Evolutionary conservation across 1,284 basidiomycete genomes (phyloP), one percentile per base, ranked within the genome.

Genomic region (Coniferiporia weirii): DNA sequence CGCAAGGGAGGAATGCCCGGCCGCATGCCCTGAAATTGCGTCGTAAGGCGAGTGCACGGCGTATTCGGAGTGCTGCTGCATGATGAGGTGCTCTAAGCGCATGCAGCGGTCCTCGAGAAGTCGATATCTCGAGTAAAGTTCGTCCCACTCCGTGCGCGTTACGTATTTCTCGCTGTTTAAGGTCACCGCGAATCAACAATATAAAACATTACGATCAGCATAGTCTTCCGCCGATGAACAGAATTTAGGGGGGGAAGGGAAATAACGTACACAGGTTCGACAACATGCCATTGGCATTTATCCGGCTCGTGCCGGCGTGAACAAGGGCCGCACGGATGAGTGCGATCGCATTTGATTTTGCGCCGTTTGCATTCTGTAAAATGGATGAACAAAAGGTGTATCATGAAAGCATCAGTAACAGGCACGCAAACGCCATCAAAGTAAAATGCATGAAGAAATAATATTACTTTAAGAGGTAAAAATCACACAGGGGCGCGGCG

Each of bases 311-410:
- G 77, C 45, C 82, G 75, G 36, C 81, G 73, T 59, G 73, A 71
- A 67, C 81, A 83, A 1, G 81, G 81, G 8, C 79, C 80, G 68
- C 82, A 83, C 50, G 80, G 82, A 60, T 83, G 77, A 4, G 73
- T 75, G 66, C 82, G 79, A 69, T 84, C 80, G 66, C 82, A 84
- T 66, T 80, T 83, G 66, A 84, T 83, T 70, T 83, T 84, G 43
- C 82, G 73, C 61, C 82, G 69, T 63, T 84, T 84, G 68, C 81
- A 84, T 66, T 83, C 82, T 78, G 65, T 65, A 43, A 46, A 59
- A 53, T 65, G 27, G 27, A 27, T 65, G 52, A 66, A 62, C 35
- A 65, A 43, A 60, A 59, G 12, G 19, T 8, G 44, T 46, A 46
- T 46, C 44, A 20, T 46, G 44, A n/a, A 40, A 15, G 15, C 9